Evolutionary conservation across 208 protist species (phyloP).

Genomic region (Leptomonas pyrrhocoris): DNA sequence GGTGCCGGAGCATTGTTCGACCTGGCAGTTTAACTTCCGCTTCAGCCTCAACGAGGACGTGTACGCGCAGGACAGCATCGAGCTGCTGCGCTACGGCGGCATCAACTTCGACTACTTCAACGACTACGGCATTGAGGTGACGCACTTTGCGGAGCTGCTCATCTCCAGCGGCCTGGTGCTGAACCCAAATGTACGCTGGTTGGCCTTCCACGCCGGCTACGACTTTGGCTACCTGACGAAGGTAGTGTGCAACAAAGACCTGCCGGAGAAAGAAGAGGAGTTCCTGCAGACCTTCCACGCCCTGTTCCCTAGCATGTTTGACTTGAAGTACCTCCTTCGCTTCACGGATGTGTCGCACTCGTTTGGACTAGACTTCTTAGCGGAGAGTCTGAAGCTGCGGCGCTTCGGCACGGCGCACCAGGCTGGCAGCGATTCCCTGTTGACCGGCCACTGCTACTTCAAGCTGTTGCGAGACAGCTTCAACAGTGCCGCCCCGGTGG

Average conservation of each 20-base stretch:
- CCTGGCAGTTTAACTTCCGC: slow-evolving; percentile 99
- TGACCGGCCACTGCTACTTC: slow-evolving; percentile 98
- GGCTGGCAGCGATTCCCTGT: slow-evolving; percentile 97
- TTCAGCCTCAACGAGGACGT: slow-evolving; percentile 97
- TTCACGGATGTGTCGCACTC: slow-evolving; percentile 91
- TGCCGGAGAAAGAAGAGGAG: slow-evolving; percentile 96
- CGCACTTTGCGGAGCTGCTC: slow-evolving; percentile 97
- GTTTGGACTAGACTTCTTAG: slow-evolving; percentile 96
- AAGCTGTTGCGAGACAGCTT: slow-evolving; percentile 93
- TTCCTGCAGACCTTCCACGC: slow-evolving; percentile 96
- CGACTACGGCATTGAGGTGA: slow-evolving; percentile 95
- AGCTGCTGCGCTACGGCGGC: slow-evolving; percentile 95
- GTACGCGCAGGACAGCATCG: slow-evolving; percentile 98
- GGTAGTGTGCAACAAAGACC: slow-evolving; percentile 94
- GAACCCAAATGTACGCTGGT: slow-evolving; percentile 96
- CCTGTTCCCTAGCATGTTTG: slow-evolving; percentile 98
- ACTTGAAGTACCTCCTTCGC: slow-evolving; percentile 99
- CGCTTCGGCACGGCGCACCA: slow-evolving; percentile 95
- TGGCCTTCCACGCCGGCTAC: slow-evolving; percentile 98
- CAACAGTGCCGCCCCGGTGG: slow-evolving; percentile 81
- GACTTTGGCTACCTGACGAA: slow-evolving; percentile 99
- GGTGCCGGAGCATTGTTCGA: slow-evolving; percentile 92
- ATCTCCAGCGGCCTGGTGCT: slow-evolving; percentile 97
- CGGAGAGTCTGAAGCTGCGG: slow-evolving; percentile 93
- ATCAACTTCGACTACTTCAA: slow-evolving; percentile 97